Evolutionary conservation across 208 protist genomes (phyloP).

Genomic region (Leishmania major): DNA sequence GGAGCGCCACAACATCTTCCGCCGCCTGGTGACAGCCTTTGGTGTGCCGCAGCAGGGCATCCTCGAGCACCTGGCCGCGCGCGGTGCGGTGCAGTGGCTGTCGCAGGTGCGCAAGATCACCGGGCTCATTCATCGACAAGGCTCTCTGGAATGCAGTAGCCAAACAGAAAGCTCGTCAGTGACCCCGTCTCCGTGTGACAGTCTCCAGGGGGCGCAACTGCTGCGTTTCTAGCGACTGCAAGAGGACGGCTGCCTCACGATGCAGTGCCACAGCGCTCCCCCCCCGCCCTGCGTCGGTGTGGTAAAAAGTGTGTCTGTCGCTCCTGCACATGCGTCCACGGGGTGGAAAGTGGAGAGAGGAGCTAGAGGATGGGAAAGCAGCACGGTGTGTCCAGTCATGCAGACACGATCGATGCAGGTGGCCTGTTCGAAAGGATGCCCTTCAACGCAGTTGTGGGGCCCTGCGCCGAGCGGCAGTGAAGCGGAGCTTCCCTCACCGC

Average conservation of each 20-base stretch:
- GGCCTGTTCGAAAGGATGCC: not conserved
- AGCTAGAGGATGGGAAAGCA: not conserved
- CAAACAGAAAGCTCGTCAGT: not conserved
- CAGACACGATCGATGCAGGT: not conserved
- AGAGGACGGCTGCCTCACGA: not conserved
- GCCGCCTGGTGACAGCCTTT: constrained; percentile 63
- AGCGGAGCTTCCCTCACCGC: not conserved
- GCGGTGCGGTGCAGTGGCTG: constrained; percentile 63
- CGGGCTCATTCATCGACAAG: not conserved
- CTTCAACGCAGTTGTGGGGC: not conserved
- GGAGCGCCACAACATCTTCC: constrained; percentile 77
- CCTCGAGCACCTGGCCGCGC: constrained; percentile 71
- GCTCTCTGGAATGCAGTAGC: not conserved
- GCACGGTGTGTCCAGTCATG: not conserved
- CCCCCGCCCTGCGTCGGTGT: too few relatives aligned
- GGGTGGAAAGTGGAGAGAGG: not conserved
- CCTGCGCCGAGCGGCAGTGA: not conserved
- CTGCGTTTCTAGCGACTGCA: not conserved
- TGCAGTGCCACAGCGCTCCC: not conserved
- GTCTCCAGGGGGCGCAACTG: not conserved
- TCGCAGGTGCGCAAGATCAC: constrained; percentile 6
- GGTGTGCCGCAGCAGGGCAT: constrained; percentile 69
- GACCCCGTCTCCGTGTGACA: not conserved
- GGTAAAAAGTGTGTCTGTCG: too few relatives aligned
- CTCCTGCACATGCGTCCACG: not conserved